These are phyloP conservation scores for Clonostachys sp. DNA, from an alignment of 2,329 filamentous ascomycete genomes.

Conservation along the genomic window DNA sequence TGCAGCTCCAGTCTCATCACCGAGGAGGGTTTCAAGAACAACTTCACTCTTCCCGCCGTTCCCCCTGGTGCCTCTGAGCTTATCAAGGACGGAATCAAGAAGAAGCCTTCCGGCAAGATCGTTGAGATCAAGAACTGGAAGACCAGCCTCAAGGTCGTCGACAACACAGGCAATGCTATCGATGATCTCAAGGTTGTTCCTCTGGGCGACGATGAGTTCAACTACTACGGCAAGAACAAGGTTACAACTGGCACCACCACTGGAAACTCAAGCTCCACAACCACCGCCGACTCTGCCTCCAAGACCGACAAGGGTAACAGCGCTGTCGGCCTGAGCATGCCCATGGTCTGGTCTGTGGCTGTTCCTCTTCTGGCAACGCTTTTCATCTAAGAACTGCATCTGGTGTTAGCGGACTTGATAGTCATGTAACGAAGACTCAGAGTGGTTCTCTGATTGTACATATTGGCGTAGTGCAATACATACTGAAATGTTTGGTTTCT, in stretches of 20 bases:
- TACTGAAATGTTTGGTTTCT: too few species aligned
- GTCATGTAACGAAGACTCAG: too few species aligned
- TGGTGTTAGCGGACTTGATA: too few species aligned
- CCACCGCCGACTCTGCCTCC: not conserved
- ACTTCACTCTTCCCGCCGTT: slow-evolving; percentile 71
- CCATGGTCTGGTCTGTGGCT: slow-evolving; percentile 23
- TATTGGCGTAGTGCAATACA: too few species aligned
- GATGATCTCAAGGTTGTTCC: slow-evolving; percentile 41
- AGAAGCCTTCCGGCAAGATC: slow-evolving; percentile 61
- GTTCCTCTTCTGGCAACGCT: slow-evolving; percentile 26
- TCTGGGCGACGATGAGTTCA: slow-evolving; percentile 36
- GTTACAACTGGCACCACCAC: slow-evolving; percentile 17
- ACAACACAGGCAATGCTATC: slow-evolving; percentile 33
- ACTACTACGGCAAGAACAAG: slow-evolving; percentile 38
- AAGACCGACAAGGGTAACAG: slow-evolving; percentile 13
- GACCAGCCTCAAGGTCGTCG: slow-evolving; percentile 40
- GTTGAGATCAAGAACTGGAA: slow-evolving; percentile 62
- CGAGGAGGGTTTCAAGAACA: slow-evolving; percentile 62
- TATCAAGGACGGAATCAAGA: slow-evolving; percentile 71
- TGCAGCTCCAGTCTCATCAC: slow-evolving; percentile 67
- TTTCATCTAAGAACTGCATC: slow-evolving; percentile 16
- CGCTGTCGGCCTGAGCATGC: slow-evolving; percentile 18
- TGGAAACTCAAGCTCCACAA: not conserved
- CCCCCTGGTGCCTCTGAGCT: slow-evolving; percentile 66
- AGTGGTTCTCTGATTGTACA: too few species aligned